Evolutionary conservation across 371 early-diverging fungal species (phyloP), one percentile per base, ranked within the genome.

Genomic region (Mucor lusitanicus): DNA sequence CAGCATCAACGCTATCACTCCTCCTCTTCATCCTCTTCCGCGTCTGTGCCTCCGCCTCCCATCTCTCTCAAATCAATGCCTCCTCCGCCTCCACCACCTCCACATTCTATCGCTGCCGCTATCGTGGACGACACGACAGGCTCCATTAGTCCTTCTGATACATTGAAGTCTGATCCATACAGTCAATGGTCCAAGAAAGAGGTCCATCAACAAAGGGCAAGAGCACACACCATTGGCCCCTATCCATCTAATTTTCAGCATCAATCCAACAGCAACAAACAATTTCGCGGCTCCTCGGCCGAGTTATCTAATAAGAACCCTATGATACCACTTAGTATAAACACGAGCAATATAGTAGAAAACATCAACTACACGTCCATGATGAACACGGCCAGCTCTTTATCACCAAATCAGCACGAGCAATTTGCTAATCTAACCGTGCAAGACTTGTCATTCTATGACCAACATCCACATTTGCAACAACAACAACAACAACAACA

Each of bases 151-250:
- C 64, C 69, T 42, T 60, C 65, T 32, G 58, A 19, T 11, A 57
- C 65, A 46, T 19, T 64, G 27, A 15, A 25, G 6, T 67, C 67
- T 44, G 40, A 46, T 30, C 37, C 64, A 12, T 32, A 57, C 25
- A 17, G 11, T 15, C 50, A 19, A 32, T 63, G 63, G 68, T 48
- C 35, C 5, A 64, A 56, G 25, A 72, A 58, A 25, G 53, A 68
- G 57, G 37, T 48, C 17, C 56, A 59, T 25, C 67, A 60, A 30
- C 50, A 58, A 61, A 59, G 71, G 6, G 40, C 62, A 21, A 63
- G 70, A 62, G 64, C 70, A 35, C 67, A 70, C 17, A 67, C 74
- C 8, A 59, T 63, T n/a, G 69, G 73, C 12, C 69, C 69, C 23
- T 66, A 61, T 12, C 30, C 61, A 19, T 44, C 63, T 30, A 54